These are phyloP conservation scores for Austroboletus festivus DNA, from an alignment of 768 basidiomycete genomes.

Conservation along the genomic window DNA sequence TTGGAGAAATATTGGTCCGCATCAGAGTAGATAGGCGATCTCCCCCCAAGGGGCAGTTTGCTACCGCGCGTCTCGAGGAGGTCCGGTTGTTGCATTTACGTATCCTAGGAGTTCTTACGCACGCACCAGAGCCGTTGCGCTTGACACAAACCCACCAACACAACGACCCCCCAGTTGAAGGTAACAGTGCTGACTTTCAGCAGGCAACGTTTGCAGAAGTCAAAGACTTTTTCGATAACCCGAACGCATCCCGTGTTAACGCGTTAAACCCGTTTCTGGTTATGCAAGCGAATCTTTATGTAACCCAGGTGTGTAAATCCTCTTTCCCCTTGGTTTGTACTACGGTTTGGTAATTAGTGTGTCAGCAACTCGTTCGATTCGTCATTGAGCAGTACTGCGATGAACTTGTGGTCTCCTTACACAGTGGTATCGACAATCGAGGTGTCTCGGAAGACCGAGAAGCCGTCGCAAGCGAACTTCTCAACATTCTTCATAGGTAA, in stretches of 20 bases:
- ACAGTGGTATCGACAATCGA: conserved; percentile 60
- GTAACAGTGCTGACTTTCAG: conserved; percentile 67
- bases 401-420: conserved; percentile 69
- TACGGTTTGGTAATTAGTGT: neutral
- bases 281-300: conserved; percentile 89
- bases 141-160: conserved; percentile 57
- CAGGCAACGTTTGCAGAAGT: conserved; percentile 86
- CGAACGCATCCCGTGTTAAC: conserved; percentile 79
- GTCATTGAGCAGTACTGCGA: conserved; percentile 92
- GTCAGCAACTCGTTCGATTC: conserved; percentile 87
- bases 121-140: conserved; percentile 72
- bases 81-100: conserved; percentile 76
- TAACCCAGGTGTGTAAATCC: conserved; percentile 69
- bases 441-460: conserved; percentile 73
- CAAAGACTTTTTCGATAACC: conserved; percentile 89
- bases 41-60: conserved; percentile 81
- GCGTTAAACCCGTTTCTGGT: conserved; percentile 89
- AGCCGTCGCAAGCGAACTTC: conserved; percentile 80
- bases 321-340: neutral
- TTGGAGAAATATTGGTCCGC: conserved; percentile 84
- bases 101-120: conserved; percentile 69
- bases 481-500: conserved; percentile 81
- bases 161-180: conserved; percentile 53
- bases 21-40: conserved; percentile 86
- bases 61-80: conserved; percentile 80